Conservation (phyloP, 2,329 filamentous ascomycete genomes). For the Stachybotrys echinatus region DNA sequence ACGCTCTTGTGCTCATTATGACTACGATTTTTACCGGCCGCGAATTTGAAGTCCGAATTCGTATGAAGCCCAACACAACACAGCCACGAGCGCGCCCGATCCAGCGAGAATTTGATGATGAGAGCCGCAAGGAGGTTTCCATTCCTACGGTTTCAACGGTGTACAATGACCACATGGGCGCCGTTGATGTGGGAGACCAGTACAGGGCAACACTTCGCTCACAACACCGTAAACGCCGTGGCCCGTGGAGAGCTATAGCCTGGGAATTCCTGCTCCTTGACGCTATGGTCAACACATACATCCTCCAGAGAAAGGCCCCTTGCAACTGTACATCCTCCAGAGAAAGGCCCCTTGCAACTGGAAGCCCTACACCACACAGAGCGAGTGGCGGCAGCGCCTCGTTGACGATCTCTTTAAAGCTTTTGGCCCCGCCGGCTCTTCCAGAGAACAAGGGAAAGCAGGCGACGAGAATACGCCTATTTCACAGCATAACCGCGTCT, state of each 20-base stretch:
- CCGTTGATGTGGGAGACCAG: constrained; percentile 7
- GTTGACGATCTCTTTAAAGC: constrained; percentile 2
- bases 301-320: constrained; percentile 2
- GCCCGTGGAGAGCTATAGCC: constrained; percentile 8
- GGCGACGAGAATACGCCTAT: constrained; percentile 5
- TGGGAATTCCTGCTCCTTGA: constrained; percentile 9
- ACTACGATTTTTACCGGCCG: not conserved
- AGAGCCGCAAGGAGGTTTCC: not conserved
- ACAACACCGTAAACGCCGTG: constrained; percentile 5
- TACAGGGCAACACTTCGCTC: not conserved
- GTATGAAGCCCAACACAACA: not conserved
- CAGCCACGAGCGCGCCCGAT: not conserved
- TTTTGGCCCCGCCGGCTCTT: not conserved
- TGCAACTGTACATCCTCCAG: no score
- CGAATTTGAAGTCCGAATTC: not conserved
- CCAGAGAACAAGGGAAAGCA: constrained; percentile 1
- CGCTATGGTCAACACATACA: constrained; percentile 6
- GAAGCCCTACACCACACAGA: not conserved
- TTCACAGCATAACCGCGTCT: constrained; percentile 6
- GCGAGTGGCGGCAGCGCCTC: constrained; percentile 4
- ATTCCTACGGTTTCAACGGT: not conserved
- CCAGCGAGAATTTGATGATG: not conserved
- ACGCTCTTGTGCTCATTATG: not conserved
- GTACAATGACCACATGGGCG: constrained; percentile 4
- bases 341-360: not conserved